These are phyloP conservation scores for Dryas drummondii DNA, from an alignment of 306 rosid genomes.

Conservation along the genomic window DNA sequence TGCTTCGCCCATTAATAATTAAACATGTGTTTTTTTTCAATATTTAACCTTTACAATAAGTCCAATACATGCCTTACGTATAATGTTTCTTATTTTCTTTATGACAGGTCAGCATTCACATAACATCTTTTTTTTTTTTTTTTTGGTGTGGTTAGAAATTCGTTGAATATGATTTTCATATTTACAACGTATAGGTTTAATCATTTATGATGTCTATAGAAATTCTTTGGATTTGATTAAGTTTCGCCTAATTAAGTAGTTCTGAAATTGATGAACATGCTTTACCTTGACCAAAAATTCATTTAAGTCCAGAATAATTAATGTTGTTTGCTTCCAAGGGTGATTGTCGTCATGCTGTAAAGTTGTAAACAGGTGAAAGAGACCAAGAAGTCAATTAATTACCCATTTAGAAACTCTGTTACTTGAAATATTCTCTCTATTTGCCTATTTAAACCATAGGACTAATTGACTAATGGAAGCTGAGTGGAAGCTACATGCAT, in stretches of 20 bases:
- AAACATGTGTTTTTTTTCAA: not conserved
- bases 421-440: not conserved
- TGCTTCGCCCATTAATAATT: not conserved
- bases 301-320: too few species aligned
- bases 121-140: too few species aligned
- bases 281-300: too few species aligned
- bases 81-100: not conserved
- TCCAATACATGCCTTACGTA: not conserved
- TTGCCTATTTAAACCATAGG: conserved; percentile 6
- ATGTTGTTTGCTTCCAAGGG: too few species aligned
- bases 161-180: too few species aligned
- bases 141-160: not conserved
- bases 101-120: not conserved
- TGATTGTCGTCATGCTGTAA: too few species aligned
- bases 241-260: too few species aligned
- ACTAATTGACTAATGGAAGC: conserved; percentile 26
- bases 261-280: too few species aligned
- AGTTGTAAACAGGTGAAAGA: not conserved
- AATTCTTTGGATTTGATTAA: not conserved
- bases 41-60: not conserved
- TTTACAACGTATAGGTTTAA: too few species aligned
- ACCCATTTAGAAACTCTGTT: not conserved
- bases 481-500: conserved; percentile 33
- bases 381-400: not conserved
- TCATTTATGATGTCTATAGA: too few species aligned